Base-by-base conservation (phyloP, 768 basidiomycete genomes). In the Podaxis carcinomalis region DNA sequence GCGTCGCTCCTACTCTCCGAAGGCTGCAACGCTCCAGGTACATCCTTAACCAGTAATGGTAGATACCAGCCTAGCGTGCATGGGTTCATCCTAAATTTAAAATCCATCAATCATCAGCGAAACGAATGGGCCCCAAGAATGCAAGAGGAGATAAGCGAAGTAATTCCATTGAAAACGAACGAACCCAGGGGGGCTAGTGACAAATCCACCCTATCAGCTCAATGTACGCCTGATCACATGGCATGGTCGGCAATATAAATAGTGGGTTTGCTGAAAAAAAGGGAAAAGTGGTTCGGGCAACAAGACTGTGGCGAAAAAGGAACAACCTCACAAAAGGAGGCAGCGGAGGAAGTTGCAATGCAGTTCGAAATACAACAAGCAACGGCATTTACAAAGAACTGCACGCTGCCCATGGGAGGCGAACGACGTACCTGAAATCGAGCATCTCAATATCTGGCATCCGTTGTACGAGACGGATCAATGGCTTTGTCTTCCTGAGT, bases 1-100 rank as follows among this genome's bases (percentile, higher is more conserved):
- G 21, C 49, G 19, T 27, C 52, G 7, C 21, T 39, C 35, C 42
- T 62, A 50, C 64, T 69, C 57, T 83, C 84, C 21, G 83, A 84
- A 35, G 87, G 85, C 68, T 88, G 85, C 67, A 88, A 71, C 61
- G 84, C 88, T 9, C 85, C 87, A 66, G 84, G 84, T 56, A 83
- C 77, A 67, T 87, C 86, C 65, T 82, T 79, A 61, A 91, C 85
- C 55, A 95, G 80, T 61, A 98, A 75, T 23, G 97, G 94, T 36
- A 97, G 80, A 73, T 99, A 98, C 90, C 93, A 96, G 5, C 92
- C 92, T 10, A 98, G 86, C 19, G 95, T 98, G 66, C 91, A 93
- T 57, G 97, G 95, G 70, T 99, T 99, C 94, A 98, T 97, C 71
- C 81, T 83, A 66, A 57, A 55, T 44, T 21, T 55, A 46, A 65